Conservation (phyloP, 805 yeast genomes). For the Candida sakaeoensis region DNA sequence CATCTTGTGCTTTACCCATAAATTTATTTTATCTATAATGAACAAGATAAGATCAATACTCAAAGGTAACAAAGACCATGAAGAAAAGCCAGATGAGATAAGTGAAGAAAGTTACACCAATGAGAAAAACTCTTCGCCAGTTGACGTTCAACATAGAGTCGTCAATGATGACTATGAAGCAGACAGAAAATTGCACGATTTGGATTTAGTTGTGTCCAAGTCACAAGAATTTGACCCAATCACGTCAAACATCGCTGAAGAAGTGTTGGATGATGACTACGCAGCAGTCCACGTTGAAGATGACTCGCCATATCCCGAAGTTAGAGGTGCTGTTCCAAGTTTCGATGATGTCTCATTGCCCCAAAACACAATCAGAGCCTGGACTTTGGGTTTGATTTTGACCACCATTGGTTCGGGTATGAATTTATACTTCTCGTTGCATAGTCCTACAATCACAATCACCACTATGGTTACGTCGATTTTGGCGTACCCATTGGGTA, state of each 20-base stretch:
- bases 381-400: constrained; percentile 48
- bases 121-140: constrained; percentile 1
- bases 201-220: constrained; percentile 16
- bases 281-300: constrained; percentile 41
- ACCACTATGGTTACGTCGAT: constrained; percentile 54
- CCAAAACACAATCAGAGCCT: constrained; percentile 53
- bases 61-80: background rate
- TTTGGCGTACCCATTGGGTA: constrained; percentile 59
- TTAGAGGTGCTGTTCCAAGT: constrained; percentile 57
- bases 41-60: constrained; percentile 11
- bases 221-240: constrained; percentile 34
- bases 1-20: background rate
- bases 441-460: constrained; percentile 51
- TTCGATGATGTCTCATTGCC: constrained; percentile 47
- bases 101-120: constrained; percentile 2
- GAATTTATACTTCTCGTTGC: constrained; percentile 56
- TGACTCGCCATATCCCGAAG: constrained; percentile 59
- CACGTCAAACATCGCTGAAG: constrained; percentile 22
- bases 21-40: constrained; percentile 5
- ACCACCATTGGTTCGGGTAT: constrained; percentile 55
- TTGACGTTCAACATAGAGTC: constrained; percentile 7
- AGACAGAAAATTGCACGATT: constrained; percentile 9
- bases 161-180: constrained; percentile 11
- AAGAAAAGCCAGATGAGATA: constrained; percentile 3
- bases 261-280: constrained; percentile 28